Evolutionary conservation across 805 yeast genomes (phyloP).

Genomic region (Lachancea dasiensis): DNA sequence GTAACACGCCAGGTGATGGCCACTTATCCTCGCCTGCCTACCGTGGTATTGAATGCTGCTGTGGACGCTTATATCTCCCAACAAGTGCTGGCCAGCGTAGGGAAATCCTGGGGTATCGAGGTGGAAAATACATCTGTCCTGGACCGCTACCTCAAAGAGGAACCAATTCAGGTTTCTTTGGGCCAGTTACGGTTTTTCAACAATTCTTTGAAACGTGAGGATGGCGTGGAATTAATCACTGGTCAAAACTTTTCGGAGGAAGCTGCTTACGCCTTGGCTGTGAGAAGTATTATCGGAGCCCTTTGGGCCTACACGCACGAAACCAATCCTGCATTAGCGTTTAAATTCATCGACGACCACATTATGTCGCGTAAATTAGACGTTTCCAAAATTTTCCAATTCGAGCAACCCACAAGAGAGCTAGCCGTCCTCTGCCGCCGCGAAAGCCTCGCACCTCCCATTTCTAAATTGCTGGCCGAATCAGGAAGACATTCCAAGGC

Average conservation of each 20-base stretch:
- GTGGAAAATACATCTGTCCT: slow-evolving; percentile 58
- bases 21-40: slow-evolving; percentile 86
- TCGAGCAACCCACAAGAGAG: slow-evolving; percentile 82
- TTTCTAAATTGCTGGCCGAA: slow-evolving; percentile 81
- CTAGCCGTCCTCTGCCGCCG: slow-evolving; percentile 70
- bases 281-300: slow-evolving; percentile 79
- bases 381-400: slow-evolving; percentile 65
- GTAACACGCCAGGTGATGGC: slow-evolving; percentile 66
- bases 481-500: slow-evolving; percentile 82
- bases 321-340: slow-evolving; percentile 50
- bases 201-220: slow-evolving; percentile 31
- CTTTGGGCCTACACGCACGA: slow-evolving; percentile 55
- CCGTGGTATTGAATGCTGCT: slow-evolving; percentile 66
- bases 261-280: slow-evolving; percentile 56
- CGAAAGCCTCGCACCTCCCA: slow-evolving; percentile 66
- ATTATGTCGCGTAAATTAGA: slow-evolving; percentile 80
- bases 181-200: slow-evolving; percentile 59
- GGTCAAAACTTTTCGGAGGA: slow-evolving; percentile 33
- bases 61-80: slow-evolving; percentile 71
- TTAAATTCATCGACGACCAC: slow-evolving; percentile 64
- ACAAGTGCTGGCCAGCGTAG: slow-evolving; percentile 58
- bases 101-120: slow-evolving; percentile 85
- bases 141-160: slow-evolving; percentile 62
- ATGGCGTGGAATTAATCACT: slow-evolving; percentile 47
- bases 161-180: slow-evolving; percentile 56